These are phyloP conservation scores for Clitocybe nebularis DNA, from an alignment of 1,284 basidiomycete species.

Conservation along the genomic window DNA sequence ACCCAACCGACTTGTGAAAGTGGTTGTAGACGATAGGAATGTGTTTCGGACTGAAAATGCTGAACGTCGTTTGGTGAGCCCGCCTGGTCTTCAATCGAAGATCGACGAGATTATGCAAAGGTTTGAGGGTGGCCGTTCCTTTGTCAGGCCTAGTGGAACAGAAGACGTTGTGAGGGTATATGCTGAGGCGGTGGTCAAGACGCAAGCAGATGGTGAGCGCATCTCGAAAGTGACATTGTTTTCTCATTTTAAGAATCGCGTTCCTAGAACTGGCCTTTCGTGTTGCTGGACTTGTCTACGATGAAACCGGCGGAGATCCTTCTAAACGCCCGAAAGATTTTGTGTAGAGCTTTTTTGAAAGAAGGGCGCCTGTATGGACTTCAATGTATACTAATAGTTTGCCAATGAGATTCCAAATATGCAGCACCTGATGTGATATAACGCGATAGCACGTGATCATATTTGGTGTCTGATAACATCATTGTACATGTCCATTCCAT, in stretches of 20 bases:
- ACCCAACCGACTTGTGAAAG: constrained; percentile 96
- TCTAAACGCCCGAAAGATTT: constrained; percentile 68
- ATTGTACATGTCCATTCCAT: neutral
- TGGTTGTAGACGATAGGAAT: constrained; percentile 81
- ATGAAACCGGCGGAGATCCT: constrained; percentile 72
- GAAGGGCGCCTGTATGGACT: too few relatives aligned
- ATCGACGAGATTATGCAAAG: constrained; percentile 83
- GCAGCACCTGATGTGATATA: constrained; percentile 3
- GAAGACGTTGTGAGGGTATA: constrained; percentile 99
- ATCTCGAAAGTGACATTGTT: constrained; percentile 1
- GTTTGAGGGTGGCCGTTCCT: constrained; percentile 84
- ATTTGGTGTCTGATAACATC: constrained; percentile 1
- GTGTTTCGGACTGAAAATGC: constrained; percentile 93
- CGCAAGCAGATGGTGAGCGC: constrained; percentile 78
- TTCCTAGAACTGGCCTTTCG: constrained; percentile 73
- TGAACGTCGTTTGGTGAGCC: constrained; percentile 83
- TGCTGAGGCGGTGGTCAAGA: constrained; percentile 79
- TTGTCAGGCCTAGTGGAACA: constrained; percentile 96
- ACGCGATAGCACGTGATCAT: neutral
- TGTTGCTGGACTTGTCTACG: constrained; percentile 80
- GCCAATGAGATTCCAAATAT: too few relatives aligned
- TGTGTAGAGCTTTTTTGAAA: too few relatives aligned
- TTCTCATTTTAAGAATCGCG: constrained; percentile 7
- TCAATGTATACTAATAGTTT: too few relatives aligned
- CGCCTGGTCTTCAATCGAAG: constrained; percentile 78